These are phyloP conservation scores for Leccinum sublutescens DNA, from an alignment of 768 basidiomycete genomes.

Conservation along the genomic window DNA sequence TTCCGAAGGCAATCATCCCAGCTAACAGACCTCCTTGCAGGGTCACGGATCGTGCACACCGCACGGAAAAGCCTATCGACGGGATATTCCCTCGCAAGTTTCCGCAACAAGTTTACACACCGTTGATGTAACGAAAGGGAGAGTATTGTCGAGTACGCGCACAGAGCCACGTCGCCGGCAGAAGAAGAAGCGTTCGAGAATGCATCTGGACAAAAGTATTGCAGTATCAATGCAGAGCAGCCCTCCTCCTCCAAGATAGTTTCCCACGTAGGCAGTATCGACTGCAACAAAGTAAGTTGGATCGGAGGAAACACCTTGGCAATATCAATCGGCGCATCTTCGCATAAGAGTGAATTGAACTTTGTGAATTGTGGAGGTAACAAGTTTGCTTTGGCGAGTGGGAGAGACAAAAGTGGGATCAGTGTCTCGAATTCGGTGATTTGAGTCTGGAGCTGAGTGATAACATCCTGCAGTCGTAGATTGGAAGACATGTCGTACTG, in stretches of 20 bases:
- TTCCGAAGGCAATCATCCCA: slow-evolving; percentile 82
- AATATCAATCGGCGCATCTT: slow-evolving; percentile 20
- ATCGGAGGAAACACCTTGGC: slow-evolving; percentile 46
- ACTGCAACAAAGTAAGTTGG: slow-evolving; percentile 63
- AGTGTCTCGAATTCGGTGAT: slow-evolving; percentile 51
- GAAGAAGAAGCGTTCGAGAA: slow-evolving; percentile 49
- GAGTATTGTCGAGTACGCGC: slow-evolving; percentile 66
- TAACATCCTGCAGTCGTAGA: slow-evolving; percentile 32
- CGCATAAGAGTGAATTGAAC: slow-evolving; percentile 39
- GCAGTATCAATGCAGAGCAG: slow-evolving; percentile 47
- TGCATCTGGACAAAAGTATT: slow-evolving; percentile 72
- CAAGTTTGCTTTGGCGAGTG: slow-evolving; percentile 55
- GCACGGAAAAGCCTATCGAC: slow-evolving; percentile 64
- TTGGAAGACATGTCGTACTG: neutral
- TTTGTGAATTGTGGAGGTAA: slow-evolving; percentile 56
- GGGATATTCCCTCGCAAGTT: slow-evolving; percentile 61
- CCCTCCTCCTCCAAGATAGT: slow-evolving; percentile 48
- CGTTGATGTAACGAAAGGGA: slow-evolving; percentile 47
- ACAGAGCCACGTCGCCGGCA: slow-evolving; percentile 53
- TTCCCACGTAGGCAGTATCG: slow-evolving; percentile 72
- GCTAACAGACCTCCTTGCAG: slow-evolving; percentile 32
- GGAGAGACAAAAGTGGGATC: slow-evolving; percentile 53
- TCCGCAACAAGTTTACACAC: slow-evolving; percentile 51
- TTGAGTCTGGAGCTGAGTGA: slow-evolving; percentile 45
- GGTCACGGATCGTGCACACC: slow-evolving; percentile 37